phyloP scores from a whole-genome alignment of 31 red algal species.

The Asparagopsis taxiformis region DNA sequence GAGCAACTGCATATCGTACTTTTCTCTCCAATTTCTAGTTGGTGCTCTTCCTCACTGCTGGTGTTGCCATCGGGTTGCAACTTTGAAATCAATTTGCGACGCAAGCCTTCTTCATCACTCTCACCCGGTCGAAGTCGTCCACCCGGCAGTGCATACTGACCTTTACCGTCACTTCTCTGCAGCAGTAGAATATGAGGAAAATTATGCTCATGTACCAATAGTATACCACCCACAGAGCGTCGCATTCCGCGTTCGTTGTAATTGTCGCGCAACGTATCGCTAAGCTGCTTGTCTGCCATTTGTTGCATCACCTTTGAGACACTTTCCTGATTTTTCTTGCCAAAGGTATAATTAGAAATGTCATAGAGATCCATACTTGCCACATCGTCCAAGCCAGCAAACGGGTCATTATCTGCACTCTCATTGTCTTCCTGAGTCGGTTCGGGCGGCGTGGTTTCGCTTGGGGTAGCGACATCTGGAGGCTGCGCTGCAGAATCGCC shows the following conservation, averaged over 20 bases:
- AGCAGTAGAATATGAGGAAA: conserved; percentile 81
- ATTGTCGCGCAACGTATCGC: conserved; percentile 6
- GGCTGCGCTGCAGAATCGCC: too few species aligned
- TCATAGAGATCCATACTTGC: conserved; percentile 57
- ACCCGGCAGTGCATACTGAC: conserved; percentile 66
- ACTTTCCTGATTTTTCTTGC: conserved; percentile 44
- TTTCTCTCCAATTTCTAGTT: conserved; percentile 54
- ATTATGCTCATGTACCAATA: conserved; percentile 64
- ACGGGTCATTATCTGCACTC: conserved; percentile 34
- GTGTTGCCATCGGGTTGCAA: conserved; percentile 13
- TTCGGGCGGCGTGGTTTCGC: too few species aligned
- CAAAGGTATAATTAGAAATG: conserved; percentile 76
- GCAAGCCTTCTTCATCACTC: conserved; percentile 71
- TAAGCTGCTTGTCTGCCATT: conserved; percentile 5
- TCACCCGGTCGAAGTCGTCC: conserved; percentile 84
- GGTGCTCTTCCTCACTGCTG: conserved; percentile 4
- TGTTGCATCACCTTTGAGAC: conserved; percentile 13
- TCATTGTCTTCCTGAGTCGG: too few species aligned
- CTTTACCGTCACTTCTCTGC: conserved; percentile 48
- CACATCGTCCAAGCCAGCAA: conserved; percentile 28
- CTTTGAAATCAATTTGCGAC: conserved; percentile 46
- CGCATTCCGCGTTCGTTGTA: conserved; percentile 69
- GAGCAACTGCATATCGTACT: conserved; percentile 32
- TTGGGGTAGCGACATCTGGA: too few species aligned
- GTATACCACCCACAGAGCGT: conserved; percentile 66